Evolutionary conservation across 257 asterid species (phyloP), one percentile per base, ranked within the genome.

Genomic region (Plantago ovata): DNA sequence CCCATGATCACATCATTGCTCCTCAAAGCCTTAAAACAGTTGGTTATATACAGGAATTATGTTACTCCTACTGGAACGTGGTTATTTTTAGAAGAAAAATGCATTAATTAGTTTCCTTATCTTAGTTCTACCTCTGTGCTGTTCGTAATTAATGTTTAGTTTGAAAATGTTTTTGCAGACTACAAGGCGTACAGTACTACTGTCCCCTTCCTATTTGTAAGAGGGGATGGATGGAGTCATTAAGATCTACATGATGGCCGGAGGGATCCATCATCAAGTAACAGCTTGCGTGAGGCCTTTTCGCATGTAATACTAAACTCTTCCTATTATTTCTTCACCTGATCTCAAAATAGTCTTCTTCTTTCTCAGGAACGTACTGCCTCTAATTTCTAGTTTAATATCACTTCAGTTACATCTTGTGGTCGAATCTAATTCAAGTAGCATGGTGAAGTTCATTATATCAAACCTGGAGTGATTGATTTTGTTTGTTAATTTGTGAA

Each of bases 221-320:
- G 98, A 74, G 98, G 98, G 64, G 98, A 92, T 58, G 96, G 96
- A 15, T 88, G 83, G 96, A 88, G 62, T 87, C 98, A 16, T 60
- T 88, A 44, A 75, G 98, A 71, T 85, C 98, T 12, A 89, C 92
- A 51, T 91, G 82, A 85, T 57, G 24, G 53, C 13, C 71, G 43
- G n/a, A n/a, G n/a, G n/a, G n/a, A n/a, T n/a, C n/a, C n/a, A n/a
- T 53, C 63, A 38, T 49, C 49, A 38, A 22, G 66, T 67, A 48
- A 50, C 62, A 16, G 70, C 33, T 66, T 15, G 15, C 10, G 39
- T 13, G 50, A 32, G 33, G 41, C 15, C 60, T 52, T 47, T 48
- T 41, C 21, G 11, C 38, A 19, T 45, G 72, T 60, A 66, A 44
- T 59, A 41, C 49, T 44, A 18, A 21, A 47, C n/a, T 44, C 43